Evolutionary conservation across 2,329 filamentous ascomycete species (phyloP).

Genomic region (Fusarium sp.): DNA sequence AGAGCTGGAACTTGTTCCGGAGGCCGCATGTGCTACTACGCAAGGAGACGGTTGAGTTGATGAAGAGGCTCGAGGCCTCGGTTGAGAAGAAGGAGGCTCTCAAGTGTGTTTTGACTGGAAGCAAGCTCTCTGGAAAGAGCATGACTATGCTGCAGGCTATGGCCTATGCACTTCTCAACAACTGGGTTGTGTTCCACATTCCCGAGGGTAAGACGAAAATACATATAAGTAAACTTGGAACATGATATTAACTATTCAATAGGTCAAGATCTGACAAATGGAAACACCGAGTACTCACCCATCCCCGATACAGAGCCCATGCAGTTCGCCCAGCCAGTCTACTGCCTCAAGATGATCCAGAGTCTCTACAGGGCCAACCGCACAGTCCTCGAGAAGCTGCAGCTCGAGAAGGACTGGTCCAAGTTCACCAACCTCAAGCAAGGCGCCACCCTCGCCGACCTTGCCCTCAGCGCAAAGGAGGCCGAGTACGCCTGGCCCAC

Average conservation of each 20-base stretch:
- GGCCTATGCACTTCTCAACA: constrained; percentile 78
- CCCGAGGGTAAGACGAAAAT: constrained; percentile 73
- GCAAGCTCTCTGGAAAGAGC: constrained; percentile 82
- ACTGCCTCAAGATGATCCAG: constrained; percentile 76
- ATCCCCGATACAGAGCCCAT: constrained; percentile 64
- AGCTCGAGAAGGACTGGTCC: constrained; percentile 55
- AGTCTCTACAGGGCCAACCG: constrained; percentile 77
- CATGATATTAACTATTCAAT: constrained; percentile 8
- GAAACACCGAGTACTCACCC: constrained; percentile 79
- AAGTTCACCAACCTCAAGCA: constrained; percentile 57
- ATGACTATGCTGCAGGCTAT: constrained; percentile 84
- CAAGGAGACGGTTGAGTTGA: constrained; percentile 76
- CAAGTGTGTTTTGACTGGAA: constrained; percentile 74
- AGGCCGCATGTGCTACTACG: constrained; percentile 80
- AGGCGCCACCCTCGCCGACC: constrained; percentile 69
- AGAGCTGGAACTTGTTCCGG: constrained; percentile 87
- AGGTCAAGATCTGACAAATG: constrained; percentile 82
- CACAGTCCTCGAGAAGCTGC: constrained; percentile 63
- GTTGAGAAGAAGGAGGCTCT: constrained; percentile 61
- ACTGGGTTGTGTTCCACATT: constrained; percentile 88
- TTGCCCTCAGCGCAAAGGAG: constrained; percentile 76
- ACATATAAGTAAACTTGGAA: too few relatives aligned
- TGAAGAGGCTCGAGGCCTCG: constrained; percentile 66
- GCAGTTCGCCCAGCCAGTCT: constrained; percentile 79
- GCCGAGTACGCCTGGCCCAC: constrained; percentile 80